These are phyloP conservation scores for Tricholoma matsutake DNA, from an alignment of 768 basidiomycete species.

Conservation along the genomic window DNA sequence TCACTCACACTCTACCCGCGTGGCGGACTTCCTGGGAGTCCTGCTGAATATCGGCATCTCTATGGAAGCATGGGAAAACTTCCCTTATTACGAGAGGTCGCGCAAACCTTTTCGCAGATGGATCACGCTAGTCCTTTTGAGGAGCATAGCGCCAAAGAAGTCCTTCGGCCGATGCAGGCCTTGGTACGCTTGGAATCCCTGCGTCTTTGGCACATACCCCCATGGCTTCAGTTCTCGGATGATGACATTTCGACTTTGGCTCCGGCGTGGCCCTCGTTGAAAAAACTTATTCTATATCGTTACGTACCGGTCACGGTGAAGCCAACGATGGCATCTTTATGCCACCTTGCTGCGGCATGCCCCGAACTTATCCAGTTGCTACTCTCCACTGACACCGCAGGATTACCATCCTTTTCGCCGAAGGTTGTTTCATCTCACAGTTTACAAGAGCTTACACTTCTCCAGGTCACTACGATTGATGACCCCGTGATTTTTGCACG, in stretches of 20 bases:
- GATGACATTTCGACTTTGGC: background rate
- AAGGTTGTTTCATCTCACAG: background rate
- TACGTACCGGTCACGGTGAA: background rate
- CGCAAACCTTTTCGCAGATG: background rate
- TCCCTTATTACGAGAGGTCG: background rate
- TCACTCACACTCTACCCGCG: background rate
- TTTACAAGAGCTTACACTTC: background rate
- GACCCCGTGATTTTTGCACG: background rate
- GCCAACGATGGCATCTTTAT: background rate
- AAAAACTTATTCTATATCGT: background rate
- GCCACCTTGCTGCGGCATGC: background rate
- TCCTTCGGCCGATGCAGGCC: background rate
- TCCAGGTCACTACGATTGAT: background rate
- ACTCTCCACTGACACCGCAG: background rate
- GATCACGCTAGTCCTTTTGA: background rate
- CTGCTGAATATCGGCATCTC: background rate
- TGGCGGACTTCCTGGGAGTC: background rate
- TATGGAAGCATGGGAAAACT: background rate
- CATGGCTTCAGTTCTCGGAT: background rate
- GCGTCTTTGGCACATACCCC: background rate
- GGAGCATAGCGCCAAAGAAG: background rate
- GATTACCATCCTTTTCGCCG: background rate
- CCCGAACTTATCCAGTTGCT: background rate
- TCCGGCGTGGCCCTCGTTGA: background rate
- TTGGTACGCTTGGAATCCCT: background rate